Conservation (phyloP, 768 basidiomycete species). For the Tricholoma bakamatsutake region DNA sequence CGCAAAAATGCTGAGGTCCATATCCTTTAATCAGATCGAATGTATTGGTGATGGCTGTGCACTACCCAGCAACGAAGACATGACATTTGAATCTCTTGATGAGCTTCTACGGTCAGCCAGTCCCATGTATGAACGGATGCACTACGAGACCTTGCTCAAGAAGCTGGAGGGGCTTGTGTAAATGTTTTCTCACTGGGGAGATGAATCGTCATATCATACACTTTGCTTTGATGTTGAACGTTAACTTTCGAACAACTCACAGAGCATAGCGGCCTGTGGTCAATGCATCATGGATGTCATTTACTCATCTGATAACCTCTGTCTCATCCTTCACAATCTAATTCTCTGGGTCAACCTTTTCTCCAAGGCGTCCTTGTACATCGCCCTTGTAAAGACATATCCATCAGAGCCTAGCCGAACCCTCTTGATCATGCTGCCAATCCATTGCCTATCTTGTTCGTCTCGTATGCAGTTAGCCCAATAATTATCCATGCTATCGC, state of each 20-base stretch:
- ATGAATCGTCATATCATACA: background rate
- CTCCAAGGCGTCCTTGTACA: slow-evolving; percentile 45
- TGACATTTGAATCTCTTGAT: slow-evolving; percentile 54
- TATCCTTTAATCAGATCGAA: slow-evolving; percentile 6
- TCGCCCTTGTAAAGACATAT: slow-evolving; percentile 49
- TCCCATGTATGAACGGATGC: slow-evolving; percentile 42
- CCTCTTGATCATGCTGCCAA: slow-evolving; percentile 41
- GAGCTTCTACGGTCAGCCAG: slow-evolving; percentile 50
- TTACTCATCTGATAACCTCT: background rate
- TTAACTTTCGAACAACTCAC: background rate
- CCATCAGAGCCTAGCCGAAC: slow-evolving; percentile 38
- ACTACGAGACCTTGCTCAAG: slow-evolving; percentile 40
- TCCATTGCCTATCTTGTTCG: slow-evolving; percentile 51
- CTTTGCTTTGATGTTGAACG: background rate
- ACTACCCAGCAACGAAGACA: slow-evolving; percentile 11
- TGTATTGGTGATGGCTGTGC: background rate
- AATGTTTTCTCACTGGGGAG: background rate
- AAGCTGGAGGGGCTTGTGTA: slow-evolving; percentile 39
- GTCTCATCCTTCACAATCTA: slow-evolving; percentile 12
- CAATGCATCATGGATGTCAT: background rate
- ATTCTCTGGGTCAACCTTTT: slow-evolving; percentile 10
- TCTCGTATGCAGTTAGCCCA: slow-evolving; percentile 72
- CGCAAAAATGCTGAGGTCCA: background rate
- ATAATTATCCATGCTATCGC: slow-evolving; percentile 69
- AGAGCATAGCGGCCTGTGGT: background rate